Percentiles rank a stretch among this genome's conserved stretches.
phyloP scores from a whole-genome alignment of 2,329 filamentous ascomycete species.

The Triangularia verruculosa region DNA sequence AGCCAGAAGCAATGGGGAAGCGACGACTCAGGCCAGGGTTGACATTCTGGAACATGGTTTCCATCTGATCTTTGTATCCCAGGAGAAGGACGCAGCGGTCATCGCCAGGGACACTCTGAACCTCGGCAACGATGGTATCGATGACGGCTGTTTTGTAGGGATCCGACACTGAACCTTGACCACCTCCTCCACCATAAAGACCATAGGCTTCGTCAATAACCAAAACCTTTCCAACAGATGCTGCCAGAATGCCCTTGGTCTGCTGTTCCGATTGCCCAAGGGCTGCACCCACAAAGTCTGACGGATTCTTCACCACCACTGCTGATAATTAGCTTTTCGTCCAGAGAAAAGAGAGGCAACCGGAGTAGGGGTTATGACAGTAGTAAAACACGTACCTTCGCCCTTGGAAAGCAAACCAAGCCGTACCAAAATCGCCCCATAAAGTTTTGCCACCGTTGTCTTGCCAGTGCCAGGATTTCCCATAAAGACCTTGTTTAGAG shows the following conservation, averaged over 20 bases:
- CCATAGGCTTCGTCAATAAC: constrained; percentile 80
- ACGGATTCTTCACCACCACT: constrained; percentile 68
- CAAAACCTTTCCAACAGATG: constrained; percentile 68
- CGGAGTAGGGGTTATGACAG: no score
- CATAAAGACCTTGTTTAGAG: constrained; percentile 66
- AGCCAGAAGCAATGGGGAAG: constrained; percentile 62
- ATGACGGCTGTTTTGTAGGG: constrained; percentile 62
- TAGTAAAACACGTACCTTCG: constrained; percentile 49
- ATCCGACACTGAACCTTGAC: constrained; percentile 29
- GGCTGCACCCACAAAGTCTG: constrained; percentile 65
- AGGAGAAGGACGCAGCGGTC: constrained; percentile 70
- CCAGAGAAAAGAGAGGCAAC: background rate
- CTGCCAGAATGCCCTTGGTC: constrained; percentile 68
- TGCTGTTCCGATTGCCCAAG: constrained; percentile 67
- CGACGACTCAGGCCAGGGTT: constrained; percentile 68
- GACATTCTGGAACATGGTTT: constrained; percentile 68
- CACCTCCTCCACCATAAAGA: constrained; percentile 45
- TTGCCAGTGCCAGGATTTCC: constrained; percentile 75
- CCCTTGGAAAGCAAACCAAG: constrained; percentile 65
- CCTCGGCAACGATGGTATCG: constrained; percentile 71
- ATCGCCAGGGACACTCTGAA: constrained; percentile 67
- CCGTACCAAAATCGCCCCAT: constrained; percentile 65
- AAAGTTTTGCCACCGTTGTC: constrained; percentile 71
- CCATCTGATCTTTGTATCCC: constrained; percentile 68
- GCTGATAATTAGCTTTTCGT: background rate